Evolutionary conservation across 495 filamentous ascomycete species (phyloP), one percentile per base, ranked within the genome.

Genomic region (Penicillium waksmanii): DNA sequence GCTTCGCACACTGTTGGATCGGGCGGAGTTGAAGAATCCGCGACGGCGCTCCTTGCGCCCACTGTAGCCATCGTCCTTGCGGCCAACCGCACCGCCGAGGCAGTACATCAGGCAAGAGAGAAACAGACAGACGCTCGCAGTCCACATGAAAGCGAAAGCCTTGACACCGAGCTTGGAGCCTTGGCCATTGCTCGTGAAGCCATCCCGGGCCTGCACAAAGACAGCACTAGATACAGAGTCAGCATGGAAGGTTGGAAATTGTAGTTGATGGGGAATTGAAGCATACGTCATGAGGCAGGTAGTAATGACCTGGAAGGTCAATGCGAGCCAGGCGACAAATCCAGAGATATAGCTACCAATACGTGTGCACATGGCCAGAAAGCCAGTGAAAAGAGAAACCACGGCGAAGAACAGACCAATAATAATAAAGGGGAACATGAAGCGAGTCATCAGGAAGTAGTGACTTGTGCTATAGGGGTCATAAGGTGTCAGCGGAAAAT

Each of bases 121-220:
- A 58, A 93, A 75, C 49, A 91, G 81, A 48, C 84, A 87, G 1
- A 80, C 84, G 66, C 87, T 84, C 5, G 90, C 82, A 3, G 87
- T 87, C 93, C 93, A 97, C 75, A 88, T 91, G 76, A 96, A 96
- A 27, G 84, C 93, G 64, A 90, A 93, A 7, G 89, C 87, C 60
- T 92, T 91, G 15, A 73, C 63, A 25, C 93, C 93, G 5, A 97
- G 71, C 8, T 63, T 71, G 21, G 93, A 84, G 36, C 58, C 52
- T 46, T 87, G 82, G 64, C 82, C 82, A 56, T 79, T 82, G 35
- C 65, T 56, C 31, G 74, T 76, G 78, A 96, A 96, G 17, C 75
- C 79, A 68, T 92, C 75, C 63, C 92, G 91, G 64, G 85, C 89
- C 70, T 87, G 79, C 56, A 96, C 90, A 63, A 85, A 93, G 54